Conservation (phyloP, 1,284 basidiomycete species). For the Ustilago nuda region DNA sequence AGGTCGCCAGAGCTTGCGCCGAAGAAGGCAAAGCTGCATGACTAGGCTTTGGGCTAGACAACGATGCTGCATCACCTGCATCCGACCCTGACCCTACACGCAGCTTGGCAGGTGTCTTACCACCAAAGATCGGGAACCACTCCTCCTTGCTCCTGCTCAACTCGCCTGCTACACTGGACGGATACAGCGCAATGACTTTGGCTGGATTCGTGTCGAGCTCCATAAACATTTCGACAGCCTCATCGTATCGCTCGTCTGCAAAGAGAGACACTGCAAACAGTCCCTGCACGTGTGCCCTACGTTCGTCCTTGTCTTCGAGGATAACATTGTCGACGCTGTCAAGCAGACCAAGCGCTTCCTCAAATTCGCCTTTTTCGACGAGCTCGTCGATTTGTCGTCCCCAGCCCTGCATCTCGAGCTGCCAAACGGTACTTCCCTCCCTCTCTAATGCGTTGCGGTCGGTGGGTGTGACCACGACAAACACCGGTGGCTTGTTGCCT, state of each 20-base stretch:
- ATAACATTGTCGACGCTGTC: constrained; percentile 77
- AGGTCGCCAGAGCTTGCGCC: constrained; percentile 25
- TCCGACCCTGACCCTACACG: constrained; percentile 9
- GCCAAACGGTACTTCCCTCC: constrained; percentile 76
- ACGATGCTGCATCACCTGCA: constrained; percentile 15
- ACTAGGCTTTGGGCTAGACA: constrained; percentile 32
- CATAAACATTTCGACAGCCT: constrained; percentile 87
- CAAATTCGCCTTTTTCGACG: constrained; percentile 78
- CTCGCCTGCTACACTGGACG: constrained; percentile 82
- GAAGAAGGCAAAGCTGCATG: constrained; percentile 19
- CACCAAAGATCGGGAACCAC: constrained; percentile 91
- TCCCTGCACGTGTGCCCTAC: constrained; percentile 72
- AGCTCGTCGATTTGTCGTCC: constrained; percentile 86
- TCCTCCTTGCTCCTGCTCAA: constrained; percentile 76
- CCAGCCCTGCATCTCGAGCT: constrained; percentile 79
- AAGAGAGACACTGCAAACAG: constrained; percentile 79
- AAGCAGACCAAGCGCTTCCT: constrained; percentile 83
- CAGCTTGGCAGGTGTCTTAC: constrained; percentile 71
- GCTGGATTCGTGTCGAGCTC: constrained; percentile 91
- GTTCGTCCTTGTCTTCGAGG: constrained; percentile 74
- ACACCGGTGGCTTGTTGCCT: constrained; percentile 45
- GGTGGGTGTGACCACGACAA: constrained; percentile 46
- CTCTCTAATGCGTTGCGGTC: constrained; percentile 48
- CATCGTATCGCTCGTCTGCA: constrained; percentile 76
- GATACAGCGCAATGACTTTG: constrained; percentile 90